phyloP scores from a whole-genome alignment of 2,329 filamentous ascomycete species.

The Aspergillus tamarii region DNA sequence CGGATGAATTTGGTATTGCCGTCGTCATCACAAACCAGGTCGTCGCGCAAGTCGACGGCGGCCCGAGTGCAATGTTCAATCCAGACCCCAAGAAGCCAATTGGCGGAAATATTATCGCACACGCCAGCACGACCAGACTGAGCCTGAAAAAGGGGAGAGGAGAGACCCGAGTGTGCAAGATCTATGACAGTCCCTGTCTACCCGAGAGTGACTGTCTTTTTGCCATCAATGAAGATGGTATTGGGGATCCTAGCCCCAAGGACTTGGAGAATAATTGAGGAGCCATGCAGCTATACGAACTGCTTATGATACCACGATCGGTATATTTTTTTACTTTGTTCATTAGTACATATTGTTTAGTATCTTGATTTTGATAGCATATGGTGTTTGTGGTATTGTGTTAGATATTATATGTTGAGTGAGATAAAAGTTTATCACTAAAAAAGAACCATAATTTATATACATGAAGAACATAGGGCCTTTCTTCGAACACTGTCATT shows the following conservation, averaged over 20 bases:
- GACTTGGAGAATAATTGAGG: slow-evolving; percentile 80
- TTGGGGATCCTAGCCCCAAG: slow-evolving; percentile 93
- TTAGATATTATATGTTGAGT: background rate
- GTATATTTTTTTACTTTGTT: slow-evolving; percentile 23
- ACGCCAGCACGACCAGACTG: slow-evolving; percentile 91
- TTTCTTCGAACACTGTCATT: background rate
- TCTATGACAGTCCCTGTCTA: slow-evolving; percentile 96
- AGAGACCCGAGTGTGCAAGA: slow-evolving; percentile 97
- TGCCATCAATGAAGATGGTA: slow-evolving; percentile 95
- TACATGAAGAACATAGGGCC: background rate
- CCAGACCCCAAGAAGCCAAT: slow-evolving; percentile 99
- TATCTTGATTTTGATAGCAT: background rate
- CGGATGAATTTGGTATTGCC: slow-evolving; percentile 86
- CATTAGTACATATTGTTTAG: slow-evolving; percentile 10
- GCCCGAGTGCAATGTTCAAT: slow-evolving; percentile 97
- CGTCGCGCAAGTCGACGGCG: slow-evolving; percentile 95
- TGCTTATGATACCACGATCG: slow-evolving; percentile 29
- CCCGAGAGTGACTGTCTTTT: slow-evolving; percentile 97
- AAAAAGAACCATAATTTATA: background rate
- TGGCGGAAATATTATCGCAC: slow-evolving; percentile 97
- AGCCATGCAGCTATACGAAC: slow-evolving; percentile 4
- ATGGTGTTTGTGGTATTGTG: background rate
- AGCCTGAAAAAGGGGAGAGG: slow-evolving; percentile 94
- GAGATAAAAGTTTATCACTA: background rate
- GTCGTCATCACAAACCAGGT: slow-evolving; percentile 99